These are phyloP conservation scores for Backusella circina DNA, from an alignment of 192 early-diverging fungal genomes.

Conservation along the genomic window DNA sequence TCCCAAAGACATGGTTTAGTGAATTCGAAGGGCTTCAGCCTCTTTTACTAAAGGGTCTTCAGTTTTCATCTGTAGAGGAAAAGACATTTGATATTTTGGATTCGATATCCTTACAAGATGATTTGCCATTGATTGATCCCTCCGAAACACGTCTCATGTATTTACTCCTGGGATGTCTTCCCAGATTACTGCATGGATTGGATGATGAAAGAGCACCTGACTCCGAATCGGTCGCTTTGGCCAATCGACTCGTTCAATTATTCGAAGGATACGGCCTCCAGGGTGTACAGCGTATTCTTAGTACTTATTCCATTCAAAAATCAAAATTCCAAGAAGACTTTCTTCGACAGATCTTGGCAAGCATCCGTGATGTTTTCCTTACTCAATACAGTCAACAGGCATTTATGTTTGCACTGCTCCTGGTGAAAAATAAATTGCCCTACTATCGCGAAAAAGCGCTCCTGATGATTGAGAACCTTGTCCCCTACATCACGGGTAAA, in stretches of 20 bases:
- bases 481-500: constrained; percentile 52
- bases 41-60: constrained; percentile 68
- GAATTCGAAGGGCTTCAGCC: constrained; percentile 74
- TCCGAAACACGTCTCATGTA: constrained; percentile 53
- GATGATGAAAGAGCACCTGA: constrained; percentile 47
- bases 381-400: constrained; percentile 52
- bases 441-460: constrained; percentile 64
- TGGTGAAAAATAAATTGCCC: constrained; percentile 58
- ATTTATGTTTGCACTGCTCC: constrained; percentile 57
- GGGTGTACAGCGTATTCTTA: constrained; percentile 52
- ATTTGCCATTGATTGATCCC: constrained; percentile 61
- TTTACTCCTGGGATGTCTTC: constrained; percentile 65
- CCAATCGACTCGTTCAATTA: constrained; percentile 43
- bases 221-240: constrained; percentile 49
- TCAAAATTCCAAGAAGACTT: constrained; percentile 74
- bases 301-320: constrained; percentile 58
- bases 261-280: constrained; percentile 46
- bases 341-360: constrained; percentile 57
- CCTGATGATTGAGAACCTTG: constrained; percentile 59
- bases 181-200: constrained; percentile 61
- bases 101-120: constrained; percentile 48
- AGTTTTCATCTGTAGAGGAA: constrained; percentile 51
- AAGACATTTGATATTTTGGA: constrained; percentile 57
- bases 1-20: constrained; percentile 74
- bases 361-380: constrained; percentile 63